A percentile compares a stretch with the other conserved stretches of the same genome.
phyloP scores from a whole-genome alignment of 2,329 filamentous ascomycete genomes.

The Trichoderma sp. region DNA sequence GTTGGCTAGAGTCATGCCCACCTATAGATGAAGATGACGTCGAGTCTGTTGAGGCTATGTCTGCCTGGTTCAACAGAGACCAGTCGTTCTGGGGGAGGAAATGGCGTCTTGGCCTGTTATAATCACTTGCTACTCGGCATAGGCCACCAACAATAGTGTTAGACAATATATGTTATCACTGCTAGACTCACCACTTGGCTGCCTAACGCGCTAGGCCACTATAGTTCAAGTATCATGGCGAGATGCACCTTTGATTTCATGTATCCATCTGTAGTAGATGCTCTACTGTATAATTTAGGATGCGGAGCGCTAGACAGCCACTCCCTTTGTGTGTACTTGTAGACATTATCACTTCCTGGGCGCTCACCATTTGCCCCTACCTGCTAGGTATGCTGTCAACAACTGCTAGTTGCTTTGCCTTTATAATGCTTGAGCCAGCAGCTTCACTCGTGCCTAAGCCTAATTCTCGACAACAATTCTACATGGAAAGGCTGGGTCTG shows the following conservation, averaged over 20 bases:
- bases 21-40: not conserved
- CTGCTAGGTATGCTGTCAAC: too few relatives aligned
- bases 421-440: not conserved
- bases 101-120: constrained; percentile 7
- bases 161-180: not conserved
- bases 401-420: not conserved
- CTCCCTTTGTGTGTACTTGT: too few relatives aligned
- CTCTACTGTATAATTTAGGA: too few relatives aligned
- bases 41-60: not conserved
- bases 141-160: not conserved
- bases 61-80: constrained; percentile 11
- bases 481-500: not conserved
- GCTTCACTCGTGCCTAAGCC: not conserved
- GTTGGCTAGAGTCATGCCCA: constrained; percentile 22
- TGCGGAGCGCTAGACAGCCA: too few relatives aligned
- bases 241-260: too few relatives aligned
- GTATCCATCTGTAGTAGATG: too few relatives aligned
- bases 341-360: too few relatives aligned
- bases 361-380: too few relatives aligned
- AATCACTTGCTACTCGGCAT: too few relatives aligned
- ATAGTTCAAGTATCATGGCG: too few relatives aligned
- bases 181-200: not conserved
- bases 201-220: too few relatives aligned
- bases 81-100: not conserved
- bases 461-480: not conserved